Evolutionary conservation across 495 filamentous ascomycete genomes (phyloP), one percentile per base, ranked within the genome.

Genomic region (Annulohypoxylon bovei): DNA sequence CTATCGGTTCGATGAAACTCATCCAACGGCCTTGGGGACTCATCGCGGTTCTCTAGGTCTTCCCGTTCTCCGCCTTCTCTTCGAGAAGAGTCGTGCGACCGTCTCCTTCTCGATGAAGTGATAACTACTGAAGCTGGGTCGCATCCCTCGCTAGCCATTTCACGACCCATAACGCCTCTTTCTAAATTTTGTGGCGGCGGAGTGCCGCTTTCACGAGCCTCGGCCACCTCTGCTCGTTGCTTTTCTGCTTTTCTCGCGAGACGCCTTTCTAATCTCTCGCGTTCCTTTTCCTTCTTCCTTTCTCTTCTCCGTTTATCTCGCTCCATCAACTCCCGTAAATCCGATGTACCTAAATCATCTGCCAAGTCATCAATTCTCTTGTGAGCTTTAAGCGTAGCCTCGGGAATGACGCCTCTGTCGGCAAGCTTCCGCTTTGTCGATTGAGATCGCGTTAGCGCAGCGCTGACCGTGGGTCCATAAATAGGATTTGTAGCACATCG

Each of bases 321-420:
- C 62, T 98, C 94, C 85, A 98, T 87, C 33, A 97, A 77, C 72
- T 96, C 92, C 18, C 93, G 85, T 53, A 98, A 73, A 71, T 90
- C 92, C 35, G 90, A 86, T 1, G 94, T 91, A 78, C 90, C 91
- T 42, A 97, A 81, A 39, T 92, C 89, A 76, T 97, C 91, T 22
- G 93, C 94, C 37, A 95, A 81, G 49, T 91, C 88, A 68, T 95
- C 91, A 11, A 98, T 87, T 35, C 91, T 87, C 71, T 89, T 91
- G 59, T 85, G 89, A 3, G 91, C 88, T 65, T 85, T 89, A 12
- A 88, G 77, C 3, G 87, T 87, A 16, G 92, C 89, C 59, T 93
- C 88, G 4, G 87, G 85, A 9, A 89, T 85, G 8, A 84, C 76
- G 12, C 81, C 79, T 30, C 82, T 79, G 42, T 85, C 83, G 4